A percentile compares a stretch with the other conserved stretches of the same genome.
phyloP scores from a whole-genome alignment of 2,329 filamentous ascomycete genomes.

The Calonectria leucothoes region DNA sequence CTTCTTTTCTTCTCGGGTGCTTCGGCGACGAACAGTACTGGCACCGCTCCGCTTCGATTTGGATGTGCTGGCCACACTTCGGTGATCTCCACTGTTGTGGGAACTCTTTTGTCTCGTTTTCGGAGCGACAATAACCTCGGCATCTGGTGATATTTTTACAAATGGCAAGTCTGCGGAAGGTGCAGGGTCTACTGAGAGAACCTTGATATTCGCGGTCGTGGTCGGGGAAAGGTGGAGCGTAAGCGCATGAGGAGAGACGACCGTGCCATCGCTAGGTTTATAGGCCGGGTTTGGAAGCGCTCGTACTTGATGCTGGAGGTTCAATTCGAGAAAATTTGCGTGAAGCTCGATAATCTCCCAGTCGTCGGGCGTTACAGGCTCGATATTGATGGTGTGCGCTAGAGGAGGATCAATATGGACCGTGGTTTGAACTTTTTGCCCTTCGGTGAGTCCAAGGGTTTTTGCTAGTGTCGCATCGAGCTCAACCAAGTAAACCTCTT shows the following conservation, averaged over 20 bases:
- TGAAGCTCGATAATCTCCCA: conserved; percentile 99
- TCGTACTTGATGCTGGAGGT: conserved; percentile 91
- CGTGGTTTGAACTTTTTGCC: conserved; percentile 77
- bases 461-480: conserved; percentile 87
- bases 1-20: conserved; percentile 72
- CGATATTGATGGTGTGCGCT: conserved; percentile 95
- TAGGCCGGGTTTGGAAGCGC: conserved; percentile 89
- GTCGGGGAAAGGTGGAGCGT: conserved; percentile 95
- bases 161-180: conserved; percentile 78
- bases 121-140: conserved; percentile 96
- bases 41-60: conserved; percentile 82
- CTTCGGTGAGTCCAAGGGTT: conserved; percentile 81
- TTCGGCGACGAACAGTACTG: conserved; percentile 73
- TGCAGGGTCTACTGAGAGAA: conserved; percentile 84
- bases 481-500: conserved; percentile 83
- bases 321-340: conserved; percentile 93
- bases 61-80: conserved; percentile 83
- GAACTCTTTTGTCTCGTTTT: conserved; percentile 82
- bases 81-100: conserved; percentile 76
- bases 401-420: conserved; percentile 92
- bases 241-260: conserved; percentile 77
- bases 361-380: conserved; percentile 92
- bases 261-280: conserved; percentile 60
- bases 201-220: conserved; percentile 90
- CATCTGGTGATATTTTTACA: conserved; percentile 92